phyloP scores from a whole-genome alignment of 495 filamentous ascomycete genomes.

The Talaromyces proteolyticus region DNA sequence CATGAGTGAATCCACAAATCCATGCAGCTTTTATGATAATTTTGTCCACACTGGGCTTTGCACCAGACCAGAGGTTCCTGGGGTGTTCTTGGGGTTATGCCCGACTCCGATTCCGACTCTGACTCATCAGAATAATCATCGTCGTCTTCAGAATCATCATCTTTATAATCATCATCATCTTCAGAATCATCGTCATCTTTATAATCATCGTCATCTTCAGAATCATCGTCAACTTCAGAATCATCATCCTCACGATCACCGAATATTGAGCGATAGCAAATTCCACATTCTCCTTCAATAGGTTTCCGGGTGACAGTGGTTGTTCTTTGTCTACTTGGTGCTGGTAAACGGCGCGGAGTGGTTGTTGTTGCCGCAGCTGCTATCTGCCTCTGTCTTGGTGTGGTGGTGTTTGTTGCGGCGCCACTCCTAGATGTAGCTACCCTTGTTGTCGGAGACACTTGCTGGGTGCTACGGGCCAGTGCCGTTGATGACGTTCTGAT shows the following conservation, averaged over 20 bases:
- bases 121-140: neutral
- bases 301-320: constrained; percentile 30
- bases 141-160: constrained; percentile 2
- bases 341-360: neutral
- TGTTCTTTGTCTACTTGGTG: neutral
- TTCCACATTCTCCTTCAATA: constrained; percentile 63
- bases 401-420: constrained; percentile 3
- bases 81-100: constrained; percentile 21
- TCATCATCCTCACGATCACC: too few relatives aligned
- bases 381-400: neutral
- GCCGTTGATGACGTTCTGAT: too few relatives aligned
- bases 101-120: constrained; percentile 33
- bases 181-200: too few relatives aligned
- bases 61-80: constrained; percentile 60
- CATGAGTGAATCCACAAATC: constrained; percentile 45
- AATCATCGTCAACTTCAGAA: too few relatives aligned
- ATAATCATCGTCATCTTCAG: too few relatives aligned
- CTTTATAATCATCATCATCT: too few relatives aligned
- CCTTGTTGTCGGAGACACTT: too few relatives aligned
- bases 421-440: neutral
- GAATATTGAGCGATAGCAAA: constrained; percentile 44
- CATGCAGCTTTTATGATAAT: constrained; percentile 63
- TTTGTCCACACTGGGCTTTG: constrained; percentile 63
- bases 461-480: too few relatives aligned
- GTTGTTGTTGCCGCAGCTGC: neutral